These are phyloP conservation scores for Saksenaea vasiformis DNA, from an alignment of 371 early-diverging fungal genomes.

Conservation along the genomic window DNA sequence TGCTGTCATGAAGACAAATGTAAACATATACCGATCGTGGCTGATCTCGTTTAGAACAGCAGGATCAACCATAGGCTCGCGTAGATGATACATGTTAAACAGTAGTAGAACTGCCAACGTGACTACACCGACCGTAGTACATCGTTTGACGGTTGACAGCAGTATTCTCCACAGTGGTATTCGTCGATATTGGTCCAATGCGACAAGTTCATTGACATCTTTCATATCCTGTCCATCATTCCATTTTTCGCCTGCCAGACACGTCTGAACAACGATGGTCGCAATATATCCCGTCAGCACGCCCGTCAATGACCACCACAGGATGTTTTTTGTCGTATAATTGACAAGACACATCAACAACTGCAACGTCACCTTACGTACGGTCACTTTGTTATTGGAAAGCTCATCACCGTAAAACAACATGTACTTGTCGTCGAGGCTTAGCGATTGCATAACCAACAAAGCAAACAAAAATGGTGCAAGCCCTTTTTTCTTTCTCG, in stretches of 20 bases:
- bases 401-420: conserved; percentile 42
- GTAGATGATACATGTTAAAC: conserved; percentile 42
- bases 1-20: conserved; percentile 63
- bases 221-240: conserved; percentile 28
- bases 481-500: conserved; percentile 37
- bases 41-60: conserved; percentile 34
- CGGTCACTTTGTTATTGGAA: conserved; percentile 35
- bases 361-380: conserved; percentile 52
- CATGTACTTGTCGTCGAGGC: conserved; percentile 56
- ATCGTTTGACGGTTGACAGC: conserved; percentile 33
- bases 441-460: conserved; percentile 56
- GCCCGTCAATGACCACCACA: conserved; percentile 67
- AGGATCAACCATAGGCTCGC: conserved; percentile 35
- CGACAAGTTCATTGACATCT: conserved; percentile 35
- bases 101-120: conserved; percentile 39
- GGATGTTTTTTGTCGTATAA: conserved; percentile 51
- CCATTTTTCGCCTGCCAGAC: conserved; percentile 30
- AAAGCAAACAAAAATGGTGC: conserved; percentile 61
- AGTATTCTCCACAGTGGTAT: conserved; percentile 43
- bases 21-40: conserved; percentile 50
- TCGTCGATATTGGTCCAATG: conserved; percentile 31
- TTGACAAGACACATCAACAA: conserved; percentile 56
- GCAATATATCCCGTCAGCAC: conserved; percentile 51
- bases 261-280: conserved; percentile 36
- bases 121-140: conserved; percentile 23